Base-by-base conservation (phyloP, 2,329 filamentous ascomycete genomes). In the Fusarium pseudocircinatum region DNA sequence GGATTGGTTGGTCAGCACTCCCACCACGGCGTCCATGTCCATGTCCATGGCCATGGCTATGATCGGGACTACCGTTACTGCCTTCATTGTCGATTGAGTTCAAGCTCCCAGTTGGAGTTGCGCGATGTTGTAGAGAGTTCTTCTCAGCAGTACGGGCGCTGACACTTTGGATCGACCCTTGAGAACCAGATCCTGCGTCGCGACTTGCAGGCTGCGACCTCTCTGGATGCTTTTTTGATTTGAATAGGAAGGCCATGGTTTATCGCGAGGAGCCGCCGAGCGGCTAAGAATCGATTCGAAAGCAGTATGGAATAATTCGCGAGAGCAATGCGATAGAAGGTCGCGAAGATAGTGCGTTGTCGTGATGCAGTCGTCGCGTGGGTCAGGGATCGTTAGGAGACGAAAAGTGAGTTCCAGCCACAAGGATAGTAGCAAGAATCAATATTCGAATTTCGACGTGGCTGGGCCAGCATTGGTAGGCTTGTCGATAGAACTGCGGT, bases 211-310 rank as follows among this genome's bases (percentile, higher is more conserved):
- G 80, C 57, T 70, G 67, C 64, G 84, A 84, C 79, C 90, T 89
- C 77, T 92, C 90, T 82, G 92, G 91, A 79, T 89, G 88, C 83
- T 94, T 94, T 84, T 94, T 95, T 63, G 91, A 93, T 82, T 94
- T 94, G 86, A 95, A 95, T 70, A 95, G 87, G 83, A 95, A 95
- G 75, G 93, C 91, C 93, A 95, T 95, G 83, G 82, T 86, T 82
- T 79, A 78, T 83, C 79, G 81, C 77, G 67, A 78, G 80, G 79
- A 63, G 73, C 82, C 81, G 82, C 81, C 80, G 78, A 77, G 80
- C 79, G 81, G 81, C 77, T 79, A 77, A 61, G 37, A 49, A 63
- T 69, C 63, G 58, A 60, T 63, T 68, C 22, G 52, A 46, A 69
- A 61, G 66, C 67, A 78, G 72, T 74, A 57, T 61, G 74, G 67